Conservation (phyloP, 2,329 filamentous ascomycete genomes). For the Curvularia sp. region DNA sequence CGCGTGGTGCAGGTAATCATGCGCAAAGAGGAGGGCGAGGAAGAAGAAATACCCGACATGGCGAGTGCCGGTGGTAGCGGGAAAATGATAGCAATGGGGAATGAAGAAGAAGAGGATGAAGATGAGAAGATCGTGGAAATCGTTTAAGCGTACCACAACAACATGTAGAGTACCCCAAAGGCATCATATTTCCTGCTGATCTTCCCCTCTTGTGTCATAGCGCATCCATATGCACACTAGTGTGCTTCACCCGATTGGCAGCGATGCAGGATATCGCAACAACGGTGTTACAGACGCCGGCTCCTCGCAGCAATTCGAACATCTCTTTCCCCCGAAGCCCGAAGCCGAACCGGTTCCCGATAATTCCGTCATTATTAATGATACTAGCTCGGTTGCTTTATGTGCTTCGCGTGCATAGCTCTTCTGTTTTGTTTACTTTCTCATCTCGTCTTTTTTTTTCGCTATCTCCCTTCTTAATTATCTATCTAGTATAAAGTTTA, state of each 20-base stretch:
- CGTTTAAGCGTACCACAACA: slow-evolving; percentile 11
- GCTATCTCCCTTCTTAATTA: not conserved
- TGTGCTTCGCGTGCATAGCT: not conserved
- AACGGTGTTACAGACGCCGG: slow-evolving; percentile 11
- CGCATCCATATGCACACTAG: not conserved
- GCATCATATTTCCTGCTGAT: not conserved
- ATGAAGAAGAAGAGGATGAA: slow-evolving; percentile 39
- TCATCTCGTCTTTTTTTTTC: not conserved
- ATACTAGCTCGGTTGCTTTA: not conserved
- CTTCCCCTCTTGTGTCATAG: not conserved
- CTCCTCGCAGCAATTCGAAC: slow-evolving; percentile 17
- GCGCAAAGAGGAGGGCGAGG: slow-evolving; percentile 73
- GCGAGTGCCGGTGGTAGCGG: slow-evolving; percentile 31
- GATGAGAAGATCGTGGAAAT: slow-evolving; percentile 50
- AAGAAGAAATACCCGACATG: slow-evolving; percentile 51
- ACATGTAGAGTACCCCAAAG: slow-evolving; percentile 4
- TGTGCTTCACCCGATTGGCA: slow-evolving; percentile 19
- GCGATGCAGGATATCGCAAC: slow-evolving; percentile 22
- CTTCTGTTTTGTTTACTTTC: not conserved
- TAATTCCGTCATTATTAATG: slow-evolving; percentile 20
- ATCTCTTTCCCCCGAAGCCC: not conserved
- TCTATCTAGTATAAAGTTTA: not conserved
- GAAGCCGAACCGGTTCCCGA: not conserved
- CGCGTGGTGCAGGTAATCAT: slow-evolving; percentile 87
- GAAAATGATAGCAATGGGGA: slow-evolving; percentile 38